Percentiles rank a stretch among this genome's conserved stretches.
Conservation (phyloP, 148 eudicot species). For the Rhododendron mucronatum region DNA sequence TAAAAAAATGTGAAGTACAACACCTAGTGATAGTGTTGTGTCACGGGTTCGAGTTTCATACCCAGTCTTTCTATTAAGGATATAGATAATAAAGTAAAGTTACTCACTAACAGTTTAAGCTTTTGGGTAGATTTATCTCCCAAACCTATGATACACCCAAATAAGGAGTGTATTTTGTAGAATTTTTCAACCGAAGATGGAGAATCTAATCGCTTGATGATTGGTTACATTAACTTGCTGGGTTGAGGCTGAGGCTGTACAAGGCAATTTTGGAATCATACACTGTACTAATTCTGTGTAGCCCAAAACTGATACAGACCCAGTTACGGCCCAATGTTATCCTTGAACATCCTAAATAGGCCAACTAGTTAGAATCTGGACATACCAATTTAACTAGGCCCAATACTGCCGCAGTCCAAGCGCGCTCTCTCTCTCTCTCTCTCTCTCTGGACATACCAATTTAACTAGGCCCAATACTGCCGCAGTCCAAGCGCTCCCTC, state of each 20-base stretch:
- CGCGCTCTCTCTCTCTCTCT: too few relatives aligned
- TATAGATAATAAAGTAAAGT: too few relatives aligned
- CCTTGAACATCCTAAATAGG: neutral
- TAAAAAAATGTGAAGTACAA: too few relatives aligned
- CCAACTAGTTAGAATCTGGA: neutral
- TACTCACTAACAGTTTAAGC: neutral
- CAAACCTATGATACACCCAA: too few relatives aligned
- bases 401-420: neutral
- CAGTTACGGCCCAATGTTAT: neutral
- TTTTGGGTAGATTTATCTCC: neutral
- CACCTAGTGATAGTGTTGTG: too few relatives aligned
- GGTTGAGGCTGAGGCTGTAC: neutral
- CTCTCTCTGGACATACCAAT: too few relatives aligned
- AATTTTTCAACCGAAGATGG: too few relatives aligned
- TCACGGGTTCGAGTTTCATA: too few relatives aligned
- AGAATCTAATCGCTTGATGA: neutral
- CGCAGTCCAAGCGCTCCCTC: too few relatives aligned
- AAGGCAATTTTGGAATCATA: neutral
- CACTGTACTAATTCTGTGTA: too few relatives aligned
- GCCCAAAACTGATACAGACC: neutral
- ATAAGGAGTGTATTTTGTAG: too few relatives aligned
- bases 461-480: neutral
- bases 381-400: neutral
- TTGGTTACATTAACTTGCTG: neutral
- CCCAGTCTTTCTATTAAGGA: too few relatives aligned